Conservation (phyloP, 495 filamentous ascomycete species). For the Penicillium chermesinum region DNA sequence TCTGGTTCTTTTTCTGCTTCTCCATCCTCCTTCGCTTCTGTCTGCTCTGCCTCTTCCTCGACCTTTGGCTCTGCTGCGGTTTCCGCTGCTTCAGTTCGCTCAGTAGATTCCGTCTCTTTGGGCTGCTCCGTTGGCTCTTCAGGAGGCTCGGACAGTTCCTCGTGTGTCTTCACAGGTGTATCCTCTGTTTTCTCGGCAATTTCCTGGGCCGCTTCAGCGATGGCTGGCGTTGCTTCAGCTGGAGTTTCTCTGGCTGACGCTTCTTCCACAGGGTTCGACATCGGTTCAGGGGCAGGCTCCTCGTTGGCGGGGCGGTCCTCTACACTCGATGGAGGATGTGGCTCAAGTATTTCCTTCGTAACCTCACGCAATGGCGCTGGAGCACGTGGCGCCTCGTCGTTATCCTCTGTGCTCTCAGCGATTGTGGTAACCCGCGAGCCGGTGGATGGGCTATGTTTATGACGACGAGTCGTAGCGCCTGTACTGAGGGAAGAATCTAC, state of each 20-base stretch:
- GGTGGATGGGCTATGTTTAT: conserved; percentile 70
- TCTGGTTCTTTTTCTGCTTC: neutral
- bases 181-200: neutral
- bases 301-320: conserved; percentile 3
- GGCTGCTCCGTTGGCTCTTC: conserved; percentile 3
- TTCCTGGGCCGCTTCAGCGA: conserved; percentile 1
- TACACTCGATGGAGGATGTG: conserved; percentile 8
- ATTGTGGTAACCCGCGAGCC: conserved; percentile 70
- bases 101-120: neutral
- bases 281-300: neutral
- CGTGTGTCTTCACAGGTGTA: neutral
- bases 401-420: conserved; percentile 65
- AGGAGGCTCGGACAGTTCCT: neutral
- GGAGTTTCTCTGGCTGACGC: neutral
- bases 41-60: neutral
- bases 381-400: conserved; percentile 25
- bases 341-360: conserved; percentile 13
- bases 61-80: neutral
- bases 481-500: conserved; percentile 42
- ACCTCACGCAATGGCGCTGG: conserved; percentile 13
- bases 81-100: neutral
- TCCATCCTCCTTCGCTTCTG: neutral
- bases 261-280: neutral
- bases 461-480: conserved; percentile 64
- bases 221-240: neutral